Evolutionary conservation across 805 yeast species (phyloP).

Genomic region (Saturnispora zaruensis): DNA sequence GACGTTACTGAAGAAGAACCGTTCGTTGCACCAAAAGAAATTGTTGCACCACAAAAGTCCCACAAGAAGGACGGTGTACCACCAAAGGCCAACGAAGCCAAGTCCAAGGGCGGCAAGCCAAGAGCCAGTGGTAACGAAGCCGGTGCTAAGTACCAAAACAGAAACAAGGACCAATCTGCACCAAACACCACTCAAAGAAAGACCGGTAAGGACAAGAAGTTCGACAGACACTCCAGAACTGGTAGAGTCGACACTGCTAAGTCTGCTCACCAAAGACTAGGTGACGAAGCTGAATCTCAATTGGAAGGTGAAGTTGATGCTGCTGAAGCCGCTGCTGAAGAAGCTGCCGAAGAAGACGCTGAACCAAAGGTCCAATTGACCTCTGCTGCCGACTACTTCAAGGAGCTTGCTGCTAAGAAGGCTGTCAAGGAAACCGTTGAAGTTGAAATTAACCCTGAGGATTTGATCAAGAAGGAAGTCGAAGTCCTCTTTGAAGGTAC

Average conservation of each 20-base stretch:
- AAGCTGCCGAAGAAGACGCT: constrained; percentile 32
- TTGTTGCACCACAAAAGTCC: constrained; percentile 74
- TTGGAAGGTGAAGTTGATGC: constrained; percentile 49
- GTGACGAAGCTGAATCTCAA: constrained; percentile 55
- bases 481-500: constrained; percentile 54
- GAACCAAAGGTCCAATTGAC: constrained; percentile 44
- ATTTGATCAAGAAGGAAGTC: constrained; percentile 56
- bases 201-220: constrained; percentile 43
- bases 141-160: constrained; percentile 63
- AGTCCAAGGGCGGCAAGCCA: constrained; percentile 61
- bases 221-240: constrained; percentile 82
- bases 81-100: constrained; percentile 70
- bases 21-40: constrained; percentile 54
- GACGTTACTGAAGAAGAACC: constrained; percentile 76
- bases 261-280: constrained; percentile 83
- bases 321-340: constrained; percentile 36
- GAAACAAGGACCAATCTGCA: constrained; percentile 57
- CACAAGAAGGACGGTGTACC: constrained; percentile 81
- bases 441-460: constrained; percentile 43
- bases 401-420: constrained; percentile 45
- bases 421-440: constrained; percentile 17
- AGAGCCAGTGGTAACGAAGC: constrained; percentile 84
- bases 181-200: constrained; percentile 40
- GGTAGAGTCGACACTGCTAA: constrained; percentile 79
- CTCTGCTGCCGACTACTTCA: constrained; percentile 83